phyloP scores from a whole-genome alignment of 129 eudicot species.

The Escallonia herrerae region DNA sequence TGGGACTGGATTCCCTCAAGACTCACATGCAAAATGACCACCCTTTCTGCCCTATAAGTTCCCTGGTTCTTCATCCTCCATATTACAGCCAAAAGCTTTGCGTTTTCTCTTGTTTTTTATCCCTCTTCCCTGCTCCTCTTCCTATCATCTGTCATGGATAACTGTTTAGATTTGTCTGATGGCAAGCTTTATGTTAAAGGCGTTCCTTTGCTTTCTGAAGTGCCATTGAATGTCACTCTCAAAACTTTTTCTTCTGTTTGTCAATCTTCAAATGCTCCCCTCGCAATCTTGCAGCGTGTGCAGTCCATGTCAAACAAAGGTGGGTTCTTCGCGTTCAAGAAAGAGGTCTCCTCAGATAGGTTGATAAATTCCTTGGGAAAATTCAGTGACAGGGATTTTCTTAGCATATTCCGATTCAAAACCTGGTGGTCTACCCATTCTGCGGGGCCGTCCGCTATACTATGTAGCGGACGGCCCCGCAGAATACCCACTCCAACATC shows the following conservation, averaged over 20 bases:
- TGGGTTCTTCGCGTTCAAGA: constrained; percentile 38
- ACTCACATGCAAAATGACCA: no score
- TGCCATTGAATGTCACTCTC: constrained; percentile 37
- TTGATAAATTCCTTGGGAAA: constrained; percentile 37
- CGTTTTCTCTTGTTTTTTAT: no score
- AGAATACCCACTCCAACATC: no score
- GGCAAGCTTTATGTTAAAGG: constrained; percentile 33
- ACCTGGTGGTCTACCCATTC: constrained; percentile 71
- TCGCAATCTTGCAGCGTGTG: constrained; percentile 30
- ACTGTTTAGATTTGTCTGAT: constrained; percentile 15
- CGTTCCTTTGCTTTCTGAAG: constrained; percentile 29
- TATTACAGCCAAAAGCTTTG: no score
- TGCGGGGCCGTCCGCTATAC: no score
- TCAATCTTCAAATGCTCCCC: constrained; percentile 29
- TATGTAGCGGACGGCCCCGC: no score
- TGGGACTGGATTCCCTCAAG: no score
- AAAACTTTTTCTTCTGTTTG: constrained; percentile 24
- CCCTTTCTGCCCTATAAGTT: no score
- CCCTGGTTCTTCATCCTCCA: no score
- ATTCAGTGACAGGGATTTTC: constrained; percentile 36
- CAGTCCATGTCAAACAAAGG: constrained; percentile 28
- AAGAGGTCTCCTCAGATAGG: constrained; percentile 21
- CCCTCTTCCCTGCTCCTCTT: no score
- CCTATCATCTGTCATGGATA: background rate
- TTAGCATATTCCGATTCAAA: constrained; percentile 55